Conservation (phyloP, 495 filamentous ascomycete species). For the Podospora bellae-mahoneyi region DNA sequence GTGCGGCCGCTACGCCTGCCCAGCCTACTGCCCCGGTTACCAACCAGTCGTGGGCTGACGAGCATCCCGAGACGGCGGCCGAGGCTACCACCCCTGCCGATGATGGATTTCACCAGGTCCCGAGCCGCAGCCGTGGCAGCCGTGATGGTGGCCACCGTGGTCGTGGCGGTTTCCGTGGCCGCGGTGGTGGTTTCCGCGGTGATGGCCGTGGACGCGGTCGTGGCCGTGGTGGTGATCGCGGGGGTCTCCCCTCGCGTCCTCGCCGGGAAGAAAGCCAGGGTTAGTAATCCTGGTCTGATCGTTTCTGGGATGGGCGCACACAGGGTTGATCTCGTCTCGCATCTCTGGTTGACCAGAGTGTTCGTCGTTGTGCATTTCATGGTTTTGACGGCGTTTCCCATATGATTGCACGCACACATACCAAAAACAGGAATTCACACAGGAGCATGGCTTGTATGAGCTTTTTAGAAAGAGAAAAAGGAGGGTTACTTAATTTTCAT, state of each 20-base stretch:
- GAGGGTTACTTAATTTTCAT: neutral
- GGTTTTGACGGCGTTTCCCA: neutral
- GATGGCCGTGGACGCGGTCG: conserved; percentile 44
- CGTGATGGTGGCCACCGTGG: conserved; percentile 58
- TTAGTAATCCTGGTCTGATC: conserved; percentile 15
- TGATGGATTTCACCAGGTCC: conserved; percentile 72
- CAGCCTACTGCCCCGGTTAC: conserved; percentile 47
- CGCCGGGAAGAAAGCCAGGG: conserved; percentile 25
- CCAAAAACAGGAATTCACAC: neutral
- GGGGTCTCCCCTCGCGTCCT: conserved; percentile 24
- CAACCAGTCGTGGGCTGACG: conserved; percentile 27
- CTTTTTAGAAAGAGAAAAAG: neutral
- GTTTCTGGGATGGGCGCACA: conserved; percentile 2
- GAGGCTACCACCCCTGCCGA: conserved; percentile 22
- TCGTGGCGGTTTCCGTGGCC: conserved; percentile 49
- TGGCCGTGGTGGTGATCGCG: conserved; percentile 26
- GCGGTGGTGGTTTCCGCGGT: conserved; percentile 46
- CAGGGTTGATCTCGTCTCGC: conserved; percentile 17
- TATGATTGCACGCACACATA: neutral
- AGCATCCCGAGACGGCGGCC: conserved; percentile 22
- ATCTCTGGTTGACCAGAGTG: conserved; percentile 21
- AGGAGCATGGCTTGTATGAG: neutral
- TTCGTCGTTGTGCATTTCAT: conserved; percentile 9
- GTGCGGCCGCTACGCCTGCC: conserved; percentile 51
- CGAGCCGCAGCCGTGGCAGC: conserved; percentile 52